Evolutionary conservation across 2,329 filamentous ascomycete species (phyloP).

Genomic region (Alternaria gaisen): DNA sequence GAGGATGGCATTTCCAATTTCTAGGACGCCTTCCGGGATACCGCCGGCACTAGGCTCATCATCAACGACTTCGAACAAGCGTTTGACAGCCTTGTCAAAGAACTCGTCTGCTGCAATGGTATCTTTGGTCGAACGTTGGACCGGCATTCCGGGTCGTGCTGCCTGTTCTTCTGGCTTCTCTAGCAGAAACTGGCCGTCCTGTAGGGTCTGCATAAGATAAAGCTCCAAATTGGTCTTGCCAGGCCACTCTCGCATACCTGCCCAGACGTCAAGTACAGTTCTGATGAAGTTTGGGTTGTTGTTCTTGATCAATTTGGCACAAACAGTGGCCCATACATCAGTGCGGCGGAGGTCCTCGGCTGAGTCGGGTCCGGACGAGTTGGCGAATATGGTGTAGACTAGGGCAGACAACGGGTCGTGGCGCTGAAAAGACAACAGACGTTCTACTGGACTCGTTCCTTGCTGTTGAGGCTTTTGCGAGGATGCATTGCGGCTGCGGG

Average conservation of each 20-base stretch:
- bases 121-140: slow-evolving; percentile 78
- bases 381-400: slow-evolving; percentile 88
- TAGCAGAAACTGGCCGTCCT: slow-evolving; percentile 89
- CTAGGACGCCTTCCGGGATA: slow-evolving; percentile 84
- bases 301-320: slow-evolving; percentile 81
- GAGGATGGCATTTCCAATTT: slow-evolving; percentile 84
- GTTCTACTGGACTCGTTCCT: slow-evolving; percentile 75
- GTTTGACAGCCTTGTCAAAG: slow-evolving; percentile 81
- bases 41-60: slow-evolving; percentile 79
- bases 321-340: slow-evolving; percentile 87
- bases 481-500: slow-evolving; percentile 59
- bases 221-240: slow-evolving; percentile 89
- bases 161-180: slow-evolving; percentile 83
- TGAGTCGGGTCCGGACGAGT: slow-evolving; percentile 82
- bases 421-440: slow-evolving; percentile 86
- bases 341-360: slow-evolving; percentile 81
- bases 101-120: slow-evolving; percentile 87
- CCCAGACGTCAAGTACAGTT: slow-evolving; percentile 87
- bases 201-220: slow-evolving; percentile 93
- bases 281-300: slow-evolving; percentile 81
- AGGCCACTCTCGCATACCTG: slow-evolving; percentile 86
- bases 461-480: slow-evolving; percentile 60
- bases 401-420: slow-evolving; percentile 86
- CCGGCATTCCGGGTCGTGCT: slow-evolving; percentile 72
- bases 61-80: slow-evolving; percentile 85